Evolutionary conservation across 2,329 filamentous ascomycete genomes (phyloP).

Genomic region (Annulohypoxylon truncatum): DNA sequence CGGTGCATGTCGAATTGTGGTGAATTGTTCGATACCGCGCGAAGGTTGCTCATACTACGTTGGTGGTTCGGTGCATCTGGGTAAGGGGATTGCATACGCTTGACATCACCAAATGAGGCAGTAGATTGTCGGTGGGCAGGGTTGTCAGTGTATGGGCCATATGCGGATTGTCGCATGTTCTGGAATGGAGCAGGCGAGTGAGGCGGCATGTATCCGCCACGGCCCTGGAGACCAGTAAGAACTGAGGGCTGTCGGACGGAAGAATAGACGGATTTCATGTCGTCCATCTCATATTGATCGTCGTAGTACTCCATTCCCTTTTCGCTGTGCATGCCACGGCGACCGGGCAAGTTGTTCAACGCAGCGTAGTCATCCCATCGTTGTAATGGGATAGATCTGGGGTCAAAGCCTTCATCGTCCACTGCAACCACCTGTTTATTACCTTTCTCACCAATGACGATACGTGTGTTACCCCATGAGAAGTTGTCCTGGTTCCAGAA

Average conservation of each 20-base stretch:
- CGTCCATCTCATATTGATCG: slow-evolving; percentile 94
- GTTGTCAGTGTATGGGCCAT: slow-evolving; percentile 61
- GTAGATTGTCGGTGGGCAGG: slow-evolving; percentile 75
- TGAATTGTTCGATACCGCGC: slow-evolving; percentile 60
- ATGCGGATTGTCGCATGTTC: slow-evolving; percentile 59
- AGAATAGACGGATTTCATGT: slow-evolving; percentile 96
- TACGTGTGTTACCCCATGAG: slow-evolving; percentile 97
- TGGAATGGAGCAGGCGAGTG: slow-evolving; percentile 81
- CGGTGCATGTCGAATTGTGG: slow-evolving; percentile 56
- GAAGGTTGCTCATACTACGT: slow-evolving; percentile 73
- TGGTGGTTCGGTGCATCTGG: slow-evolving; percentile 63
- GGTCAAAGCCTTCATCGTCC: slow-evolving; percentile 87
- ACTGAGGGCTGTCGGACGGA: slow-evolving; percentile 90
- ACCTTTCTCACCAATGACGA: slow-evolving; percentile 95
- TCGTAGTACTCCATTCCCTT: slow-evolving; percentile 74
- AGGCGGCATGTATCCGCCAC: slow-evolving; percentile 81
- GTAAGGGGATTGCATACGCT: slow-evolving; percentile 67
- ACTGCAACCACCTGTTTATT: slow-evolving; percentile 90
- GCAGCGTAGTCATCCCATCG: slow-evolving; percentile 97
- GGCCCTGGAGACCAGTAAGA: slow-evolving; percentile 81
- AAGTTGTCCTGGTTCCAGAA: slow-evolving; percentile 99
- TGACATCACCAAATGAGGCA: slow-evolving; percentile 71
- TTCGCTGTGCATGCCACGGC: slow-evolving; percentile 78
- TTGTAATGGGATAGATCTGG: slow-evolving; percentile 91
- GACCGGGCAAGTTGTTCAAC: slow-evolving; percentile 87